Evolutionary conservation across 2,329 filamentous ascomycete genomes (phyloP).

Genomic region (Dactylellina sp.): DNA sequence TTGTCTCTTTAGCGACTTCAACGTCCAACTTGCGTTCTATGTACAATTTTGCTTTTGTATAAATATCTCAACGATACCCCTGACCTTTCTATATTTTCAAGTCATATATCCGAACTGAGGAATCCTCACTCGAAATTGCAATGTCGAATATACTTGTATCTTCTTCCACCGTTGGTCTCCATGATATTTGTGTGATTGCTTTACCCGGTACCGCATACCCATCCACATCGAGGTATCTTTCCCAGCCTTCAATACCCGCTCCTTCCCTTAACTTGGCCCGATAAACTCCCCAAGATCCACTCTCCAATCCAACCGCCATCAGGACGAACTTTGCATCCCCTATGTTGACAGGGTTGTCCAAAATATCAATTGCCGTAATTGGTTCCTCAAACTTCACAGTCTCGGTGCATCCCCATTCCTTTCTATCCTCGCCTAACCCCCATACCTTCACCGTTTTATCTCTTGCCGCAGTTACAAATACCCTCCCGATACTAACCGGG

Average conservation of each 20-base stretch:
- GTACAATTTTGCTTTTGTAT: constrained; percentile 13
- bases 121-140: constrained; percentile 61
- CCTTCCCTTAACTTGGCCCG: constrained; percentile 61
- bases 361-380: constrained; percentile 79
- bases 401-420: constrained; percentile 68
- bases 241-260: constrained; percentile 60
- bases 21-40: constrained; percentile 37
- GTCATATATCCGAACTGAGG: constrained; percentile 58
- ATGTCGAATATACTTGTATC: constrained; percentile 61
- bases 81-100: constrained; percentile 11
- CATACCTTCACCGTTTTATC: constrained; percentile 87
- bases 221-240: constrained; percentile 61
- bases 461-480: constrained; percentile 88
- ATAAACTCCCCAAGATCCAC: constrained; percentile 65
- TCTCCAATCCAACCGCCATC: constrained; percentile 67
- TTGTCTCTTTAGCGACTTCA: constrained; percentile 49
- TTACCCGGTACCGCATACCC: constrained; percentile 71
- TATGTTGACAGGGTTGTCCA: constrained; percentile 62
- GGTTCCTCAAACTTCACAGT: constrained; percentile 71
- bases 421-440: constrained; percentile 64
- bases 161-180: constrained; percentile 53
- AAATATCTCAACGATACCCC: constrained; percentile 54
- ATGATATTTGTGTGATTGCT: constrained; percentile 67
- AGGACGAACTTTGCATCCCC: constrained; percentile 59
- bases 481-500: constrained; percentile 65